A percentile compares a stretch with the other conserved stretches of the same genome.
Evolutionary conservation across 768 basidiomycete species (phyloP).

Genomic region (Pleurotus sapidus): DNA sequence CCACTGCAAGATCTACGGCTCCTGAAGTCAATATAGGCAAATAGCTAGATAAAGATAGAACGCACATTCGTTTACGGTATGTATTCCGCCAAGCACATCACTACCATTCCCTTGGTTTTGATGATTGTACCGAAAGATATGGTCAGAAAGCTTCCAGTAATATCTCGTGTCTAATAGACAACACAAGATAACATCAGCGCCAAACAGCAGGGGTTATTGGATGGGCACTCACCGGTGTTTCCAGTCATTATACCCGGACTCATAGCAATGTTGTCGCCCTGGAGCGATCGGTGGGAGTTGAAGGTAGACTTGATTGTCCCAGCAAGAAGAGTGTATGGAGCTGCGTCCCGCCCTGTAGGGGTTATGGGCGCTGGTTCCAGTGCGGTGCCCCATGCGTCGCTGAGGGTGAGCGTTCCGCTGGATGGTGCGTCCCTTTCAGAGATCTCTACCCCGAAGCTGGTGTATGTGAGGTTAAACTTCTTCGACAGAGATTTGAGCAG

Average conservation of each 20-base stretch:
- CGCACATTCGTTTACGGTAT: slow-evolving; percentile 73
- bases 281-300: slow-evolving; percentile 42
- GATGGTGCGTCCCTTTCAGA: slow-evolving; percentile 28
- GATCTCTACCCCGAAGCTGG: slow-evolving; percentile 48
- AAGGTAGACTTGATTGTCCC: slow-evolving; percentile 66
- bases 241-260: slow-evolving; percentile 58
- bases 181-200: background rate
- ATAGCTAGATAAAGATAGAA: background rate
- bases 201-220: background rate
- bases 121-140: slow-evolving; percentile 71
- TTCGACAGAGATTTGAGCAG: slow-evolving; percentile 45
- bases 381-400: slow-evolving; percentile 43
- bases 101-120: slow-evolving; percentile 32
- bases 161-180: slow-evolving; percentile 49
- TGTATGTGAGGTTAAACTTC: slow-evolving; percentile 56
- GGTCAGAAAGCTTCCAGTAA: slow-evolving; percentile 54
- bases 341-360: slow-evolving; percentile 39
- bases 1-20: slow-evolving; percentile 41
- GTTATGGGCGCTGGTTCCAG: slow-evolving; percentile 71
- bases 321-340: slow-evolving; percentile 49
- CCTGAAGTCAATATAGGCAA: too few relatives aligned
- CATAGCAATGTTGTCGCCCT: slow-evolving; percentile 35
- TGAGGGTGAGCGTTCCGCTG: slow-evolving; percentile 47
- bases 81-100: slow-evolving; percentile 41
- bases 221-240: slow-evolving; percentile 44